These are phyloP conservation scores for Paramecium primaurelia DNA, from an alignment of 73 alveolate genomes.

Conservation along the genomic window DNA sequence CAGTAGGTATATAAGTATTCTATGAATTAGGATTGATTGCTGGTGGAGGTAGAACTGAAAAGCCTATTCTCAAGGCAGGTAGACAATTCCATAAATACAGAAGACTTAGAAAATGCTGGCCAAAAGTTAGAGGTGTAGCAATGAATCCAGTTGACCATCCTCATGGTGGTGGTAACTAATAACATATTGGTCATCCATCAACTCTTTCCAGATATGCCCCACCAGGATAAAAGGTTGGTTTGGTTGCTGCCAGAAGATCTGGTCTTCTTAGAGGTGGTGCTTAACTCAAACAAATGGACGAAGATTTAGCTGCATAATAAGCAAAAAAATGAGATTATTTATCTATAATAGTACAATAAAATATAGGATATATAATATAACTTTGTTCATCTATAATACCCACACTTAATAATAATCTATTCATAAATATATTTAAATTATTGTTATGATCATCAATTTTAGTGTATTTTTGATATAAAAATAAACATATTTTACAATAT, in stretches of 20 bases:
- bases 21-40: slow-evolving; percentile 69
- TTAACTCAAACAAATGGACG: slow-evolving; percentile 35
- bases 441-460: not conserved
- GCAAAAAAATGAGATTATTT: slow-evolving; percentile 6
- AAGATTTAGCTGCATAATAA: not conserved
- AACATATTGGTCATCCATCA: slow-evolving; percentile 88
- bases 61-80: slow-evolving; percentile 97
- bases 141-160: slow-evolving; percentile 99
- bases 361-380: not conserved
- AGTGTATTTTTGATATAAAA: too few relatives aligned
- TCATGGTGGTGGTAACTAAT: slow-evolving; percentile 92
- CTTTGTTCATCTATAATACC: not conserved
- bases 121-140: slow-evolving; percentile 95
- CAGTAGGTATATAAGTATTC: slow-evolving; percentile 70
- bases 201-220: slow-evolving; percentile 84
- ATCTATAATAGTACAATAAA: slow-evolving; percentile 22
- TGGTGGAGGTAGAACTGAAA: slow-evolving; percentile 98
- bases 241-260: slow-evolving; percentile 91
- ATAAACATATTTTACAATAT: too few relatives aligned
- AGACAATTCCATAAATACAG: slow-evolving; percentile 88
- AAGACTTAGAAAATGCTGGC: slow-evolving; percentile 94
- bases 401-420: not conserved
- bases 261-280: slow-evolving; percentile 86
- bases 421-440: not conserved
- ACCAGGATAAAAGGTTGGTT: slow-evolving; percentile 87